Evolutionary conservation across 371 early-diverging fungal genomes (phyloP), one percentile per base, ranked within the genome.

Genomic region (Choanephora cucurbitarum): DNA sequence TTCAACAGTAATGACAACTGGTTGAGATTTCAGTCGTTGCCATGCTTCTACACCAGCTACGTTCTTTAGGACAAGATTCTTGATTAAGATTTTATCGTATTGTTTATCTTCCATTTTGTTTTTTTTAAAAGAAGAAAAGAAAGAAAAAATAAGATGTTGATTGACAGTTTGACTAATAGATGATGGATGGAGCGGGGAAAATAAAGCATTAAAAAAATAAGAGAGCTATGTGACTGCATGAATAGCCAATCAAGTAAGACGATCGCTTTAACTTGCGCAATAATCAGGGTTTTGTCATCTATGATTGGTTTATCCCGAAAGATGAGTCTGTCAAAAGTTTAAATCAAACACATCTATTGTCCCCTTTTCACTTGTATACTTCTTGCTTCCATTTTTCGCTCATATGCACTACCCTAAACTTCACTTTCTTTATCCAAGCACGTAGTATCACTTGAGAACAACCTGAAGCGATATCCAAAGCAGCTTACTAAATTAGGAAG

Each of bases 21-120:
- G 95, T 67, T 97, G 97, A 1, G 81, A 70, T 70, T 93, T 91
- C 21, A 78, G 75, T 21, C 94, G 80, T 59, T 95, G 96, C 97
- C 97, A 97, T 14, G 91, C 86, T 69, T 97, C 96, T 45, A 92
- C 91, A 11, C 98, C 98, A 31, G 94, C 86, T 23, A 88, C 82
- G n/a, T 85, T 91, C 52, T 90, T 88, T 24, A 96, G 84, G 21
- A 84, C 81, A 37, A 97, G 83, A 66, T 94, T 87, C 60, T 84
- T 83, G 47, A 95, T 79, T 40, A 88, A 73, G 57, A 96, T 85
- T 68, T 86, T 88, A 80, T 96, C 94, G 28, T 69, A 66, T 45
- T 69, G 59, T 13, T 42, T 49, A 15, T 59, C 49, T 37, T 47
- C 37, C 45, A 45, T 45, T 21, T 9, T 49, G n/a, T n/a, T n/a